Base-by-base conservation (phyloP, 768 basidiomycete genomes). In the Coprinopsis marcescibilis region DNA sequence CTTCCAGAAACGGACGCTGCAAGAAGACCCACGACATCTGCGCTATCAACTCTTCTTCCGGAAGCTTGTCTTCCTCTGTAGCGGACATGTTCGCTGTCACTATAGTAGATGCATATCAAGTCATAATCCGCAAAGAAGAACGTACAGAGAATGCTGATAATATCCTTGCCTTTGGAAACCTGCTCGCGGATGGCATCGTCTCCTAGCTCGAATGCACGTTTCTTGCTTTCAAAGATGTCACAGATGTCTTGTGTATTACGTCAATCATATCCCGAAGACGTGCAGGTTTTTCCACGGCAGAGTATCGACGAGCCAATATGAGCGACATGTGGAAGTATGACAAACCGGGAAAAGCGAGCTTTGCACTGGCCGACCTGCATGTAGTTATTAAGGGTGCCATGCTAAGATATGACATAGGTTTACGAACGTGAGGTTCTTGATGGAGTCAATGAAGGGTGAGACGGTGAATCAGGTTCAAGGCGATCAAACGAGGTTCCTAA, bases 131-230 rank as follows among this genome's bases (percentile, higher is more conserved):
- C 24, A 23, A 30, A 43, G n/a, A 45, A 32, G 17, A 23, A 45
- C 65, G 27, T 52, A 75, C 72, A 48, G 23, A 73, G 54, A 21
- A 70, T 58, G 46, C 69, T 73, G 52, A 73, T 63, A 25, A 75
- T 61, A 51, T 74, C 72, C 42, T 66, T 69, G 10, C 69, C 68
- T 37, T 60, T 58, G 7, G 64, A 66, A 29, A 69, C 55, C 40
- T 67, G 62, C 10, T 51, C 50, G 3, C 54, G 45, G 4, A 66
- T 51, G 1, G 56, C 65, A 26, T 63, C 59, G 14, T 70, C 65
- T 11, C 67, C 70, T 21, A 56, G 51, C 15, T 50, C 50, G 2
- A 72, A 42, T 1, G 64, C 60, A 15, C 41, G 51, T 45, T 65
- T 67, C 56, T 72, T 71, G 26, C 55, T 52, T 17, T 59, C 37